Evolutionary conservation across 345 rosid genomes (phyloP).

Genomic region (Clausena lansium): DNA sequence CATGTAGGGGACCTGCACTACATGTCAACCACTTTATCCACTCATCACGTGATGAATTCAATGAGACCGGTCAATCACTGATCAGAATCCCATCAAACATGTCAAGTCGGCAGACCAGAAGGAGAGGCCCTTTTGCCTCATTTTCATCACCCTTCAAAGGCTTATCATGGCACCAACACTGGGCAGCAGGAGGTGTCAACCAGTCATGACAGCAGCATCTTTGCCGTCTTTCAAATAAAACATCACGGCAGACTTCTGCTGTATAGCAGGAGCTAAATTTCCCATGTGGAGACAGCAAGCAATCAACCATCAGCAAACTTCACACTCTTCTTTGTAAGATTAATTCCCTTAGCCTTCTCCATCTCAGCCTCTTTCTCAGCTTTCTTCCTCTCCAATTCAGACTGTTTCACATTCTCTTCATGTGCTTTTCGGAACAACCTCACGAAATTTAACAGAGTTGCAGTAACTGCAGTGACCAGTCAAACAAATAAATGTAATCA

Average conservation of each 20-base stretch:
- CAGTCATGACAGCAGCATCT: constrained; percentile 21
- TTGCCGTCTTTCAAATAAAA: constrained; percentile 11
- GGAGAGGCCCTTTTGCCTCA: constrained; percentile 9
- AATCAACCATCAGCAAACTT: constrained; percentile 42
- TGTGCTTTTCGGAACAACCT: constrained; percentile 89
- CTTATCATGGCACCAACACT: constrained; percentile 13
- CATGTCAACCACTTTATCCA: constrained; percentile 4
- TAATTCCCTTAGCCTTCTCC: constrained; percentile 78
- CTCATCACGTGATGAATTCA: neutral
- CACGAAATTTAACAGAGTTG: constrained; percentile 83
- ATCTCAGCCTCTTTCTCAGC: constrained; percentile 90
- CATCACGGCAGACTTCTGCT: constrained; percentile 22
- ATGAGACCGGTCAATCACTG: neutral
- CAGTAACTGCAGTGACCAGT: constrained; percentile 59
- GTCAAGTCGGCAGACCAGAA: constrained; percentile 18
- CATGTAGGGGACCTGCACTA: constrained; percentile 6
- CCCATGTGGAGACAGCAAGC: constrained; percentile 9
- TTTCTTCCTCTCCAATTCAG: constrained; percentile 89
- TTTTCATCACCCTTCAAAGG: constrained; percentile 15
- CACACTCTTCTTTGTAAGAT: constrained; percentile 53
- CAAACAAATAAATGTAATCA: constrained; percentile 15
- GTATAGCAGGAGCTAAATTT: constrained; percentile 23
- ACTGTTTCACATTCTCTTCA: constrained; percentile 88
- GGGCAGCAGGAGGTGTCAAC: constrained; percentile 15
- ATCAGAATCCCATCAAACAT: constrained; percentile 17